A percentile compares a stretch with the other conserved stretches of the same genome.
These are phyloP conservation scores for Beauveria pseudobassiana DNA, from an alignment of 2,329 filamentous ascomycete species.

Conservation along the genomic window DNA sequence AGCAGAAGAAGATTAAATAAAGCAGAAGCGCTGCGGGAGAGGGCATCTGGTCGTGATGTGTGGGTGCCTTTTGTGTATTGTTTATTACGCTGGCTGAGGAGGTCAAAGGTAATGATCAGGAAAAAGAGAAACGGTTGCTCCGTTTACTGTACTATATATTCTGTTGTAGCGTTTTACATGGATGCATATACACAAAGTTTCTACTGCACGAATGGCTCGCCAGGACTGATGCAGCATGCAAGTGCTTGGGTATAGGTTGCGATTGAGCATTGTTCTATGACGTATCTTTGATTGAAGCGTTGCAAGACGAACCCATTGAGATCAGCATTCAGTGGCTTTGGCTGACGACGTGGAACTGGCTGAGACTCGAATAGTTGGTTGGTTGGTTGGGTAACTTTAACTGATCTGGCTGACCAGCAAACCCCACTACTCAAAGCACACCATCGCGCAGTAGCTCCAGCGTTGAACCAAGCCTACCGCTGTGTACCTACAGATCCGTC, in stretches of 20 bases:
- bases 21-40: slow-evolving; percentile 11
- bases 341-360: background rate
- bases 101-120: background rate
- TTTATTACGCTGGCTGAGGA: background rate
- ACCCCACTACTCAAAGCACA: slow-evolving; percentile 4
- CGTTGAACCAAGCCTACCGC: background rate
- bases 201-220: background rate
- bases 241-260: background rate
- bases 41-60: background rate
- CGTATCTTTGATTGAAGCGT: background rate
- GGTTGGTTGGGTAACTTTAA: too few relatives aligned
- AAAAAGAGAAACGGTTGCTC: background rate
- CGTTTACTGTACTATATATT: slow-evolving; percentile 7
- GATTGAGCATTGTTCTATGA: background rate
- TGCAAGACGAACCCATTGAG: too few relatives aligned
- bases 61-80: background rate
- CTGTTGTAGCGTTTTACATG: slow-evolving; percentile 5
- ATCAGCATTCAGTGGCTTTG: too few relatives aligned
- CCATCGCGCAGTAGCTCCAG: background rate
- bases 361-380: too few relatives aligned
- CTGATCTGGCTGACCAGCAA: too few relatives aligned
- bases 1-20: slow-evolving; percentile 96
- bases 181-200: slow-evolving; percentile 3
- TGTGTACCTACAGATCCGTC: too few relatives aligned
- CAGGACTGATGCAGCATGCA: background rate